Percentiles rank a stretch among this genome's conserved stretches.
These are phyloP conservation scores for Verticillium tricorpus DNA, from an alignment of 2,329 filamentous ascomycete species.

Conservation along the genomic window DNA sequence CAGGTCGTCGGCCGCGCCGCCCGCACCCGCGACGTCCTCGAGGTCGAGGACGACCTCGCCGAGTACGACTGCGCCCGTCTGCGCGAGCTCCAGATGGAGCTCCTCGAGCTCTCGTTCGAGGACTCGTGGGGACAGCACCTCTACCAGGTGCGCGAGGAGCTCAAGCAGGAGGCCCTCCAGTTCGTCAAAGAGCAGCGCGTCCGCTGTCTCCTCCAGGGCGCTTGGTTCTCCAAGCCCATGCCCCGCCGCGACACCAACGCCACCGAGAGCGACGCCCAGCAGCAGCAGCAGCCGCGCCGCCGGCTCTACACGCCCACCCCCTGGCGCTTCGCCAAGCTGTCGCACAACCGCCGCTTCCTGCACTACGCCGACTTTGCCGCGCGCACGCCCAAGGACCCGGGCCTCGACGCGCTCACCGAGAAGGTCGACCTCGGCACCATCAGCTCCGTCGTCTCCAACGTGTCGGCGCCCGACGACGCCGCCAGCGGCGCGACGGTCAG, in stretches of 20 bases:
- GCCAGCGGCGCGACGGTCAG: constrained; percentile 37
- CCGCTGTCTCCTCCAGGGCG: constrained; percentile 79
- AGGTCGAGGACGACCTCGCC: constrained; percentile 83
- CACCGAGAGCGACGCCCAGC: constrained; percentile 28
- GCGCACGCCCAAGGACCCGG: constrained; percentile 60
- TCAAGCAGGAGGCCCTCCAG: constrained; percentile 85
- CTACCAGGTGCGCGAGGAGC: constrained; percentile 82
- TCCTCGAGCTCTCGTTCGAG: constrained; percentile 87
- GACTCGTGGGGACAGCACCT: constrained; percentile 92
- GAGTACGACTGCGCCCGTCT: constrained; percentile 77
- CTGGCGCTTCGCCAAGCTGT: constrained; percentile 84
- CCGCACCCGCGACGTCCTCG: constrained; percentile 76
- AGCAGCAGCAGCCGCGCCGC: constrained; percentile 16
- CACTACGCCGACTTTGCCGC: constrained; percentile 83
- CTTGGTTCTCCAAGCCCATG: constrained; percentile 69
- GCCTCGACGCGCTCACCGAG: constrained; percentile 67
- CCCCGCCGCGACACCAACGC: constrained; percentile 30
- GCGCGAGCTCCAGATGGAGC: constrained; percentile 86
- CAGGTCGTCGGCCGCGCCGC: constrained; percentile 80
- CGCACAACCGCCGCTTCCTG: constrained; percentile 83
- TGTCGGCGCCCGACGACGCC: constrained; percentile 44
- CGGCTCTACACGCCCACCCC: constrained; percentile 45
- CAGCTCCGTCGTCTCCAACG: constrained; percentile 90
- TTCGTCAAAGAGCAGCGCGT: constrained; percentile 98
- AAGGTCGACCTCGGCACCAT: constrained; percentile 85